Evolutionary conservation across 2,329 filamentous ascomycete species (phyloP).

Genomic region (Calonectria pseudoturangicola): DNA sequence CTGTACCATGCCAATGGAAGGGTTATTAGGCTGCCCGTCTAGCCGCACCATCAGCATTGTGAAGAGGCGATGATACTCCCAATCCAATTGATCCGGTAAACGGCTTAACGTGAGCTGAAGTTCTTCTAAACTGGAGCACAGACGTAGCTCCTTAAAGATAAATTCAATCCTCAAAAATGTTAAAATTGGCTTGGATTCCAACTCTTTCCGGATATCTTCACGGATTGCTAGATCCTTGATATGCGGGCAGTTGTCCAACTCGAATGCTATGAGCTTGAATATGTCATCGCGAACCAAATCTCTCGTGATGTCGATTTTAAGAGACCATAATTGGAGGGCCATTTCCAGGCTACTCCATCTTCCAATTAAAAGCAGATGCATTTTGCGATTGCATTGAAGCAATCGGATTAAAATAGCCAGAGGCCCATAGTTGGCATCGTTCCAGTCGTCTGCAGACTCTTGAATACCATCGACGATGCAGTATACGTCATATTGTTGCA

Average conservation of each 20-base stretch:
- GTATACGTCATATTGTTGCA: slow-evolving; percentile 11
- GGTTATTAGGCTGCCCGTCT: neutral
- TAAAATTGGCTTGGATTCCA: slow-evolving; percentile 4
- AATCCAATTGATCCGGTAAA: neutral
- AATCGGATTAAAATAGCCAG: slow-evolving; percentile 4
- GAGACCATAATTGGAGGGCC: slow-evolving; percentile 15
- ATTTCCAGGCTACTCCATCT: neutral
- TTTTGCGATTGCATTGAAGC: slow-evolving; percentile 20
- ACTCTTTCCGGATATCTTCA: neutral
- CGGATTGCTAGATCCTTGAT: slow-evolving; percentile 1
- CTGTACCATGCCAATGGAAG: neutral
- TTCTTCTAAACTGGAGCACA: neutral
- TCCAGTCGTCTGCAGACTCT: neutral
- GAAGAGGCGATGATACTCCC: neutral
- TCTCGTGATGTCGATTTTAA: slow-evolving; percentile 19
- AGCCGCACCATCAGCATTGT: neutral
- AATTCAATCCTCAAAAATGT: slow-evolving; percentile 12
- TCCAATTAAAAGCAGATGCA: slow-evolving; percentile 14
- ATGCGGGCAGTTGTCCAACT: slow-evolving; percentile 17
- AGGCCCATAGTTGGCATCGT: neutral
- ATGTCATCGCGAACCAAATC: slow-evolving; percentile 7
- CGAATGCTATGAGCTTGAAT: slow-evolving; percentile 15
- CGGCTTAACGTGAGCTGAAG: neutral
- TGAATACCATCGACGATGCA: neutral
- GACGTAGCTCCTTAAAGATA: slow-evolving; percentile 1